Conservation (phyloP, 805 yeast species). For the Candida yuanshanica region DNA sequence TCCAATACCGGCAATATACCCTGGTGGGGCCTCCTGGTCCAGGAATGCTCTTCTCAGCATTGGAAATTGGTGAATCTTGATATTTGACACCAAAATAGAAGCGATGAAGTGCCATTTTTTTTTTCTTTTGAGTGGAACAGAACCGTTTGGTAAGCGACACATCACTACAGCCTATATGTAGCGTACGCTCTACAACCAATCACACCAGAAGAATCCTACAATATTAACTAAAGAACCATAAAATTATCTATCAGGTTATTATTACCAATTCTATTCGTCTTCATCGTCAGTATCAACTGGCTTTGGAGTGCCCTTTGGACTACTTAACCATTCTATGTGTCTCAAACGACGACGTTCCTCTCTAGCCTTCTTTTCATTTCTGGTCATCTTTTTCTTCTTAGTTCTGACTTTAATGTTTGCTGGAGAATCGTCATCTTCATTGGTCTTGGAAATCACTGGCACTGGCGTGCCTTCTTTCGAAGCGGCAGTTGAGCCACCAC, state of each 20-base stretch:
- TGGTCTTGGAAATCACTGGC: slow-evolving; percentile 35
- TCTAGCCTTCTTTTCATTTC: slow-evolving; percentile 90
- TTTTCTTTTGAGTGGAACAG: not conserved
- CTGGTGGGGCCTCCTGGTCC: slow-evolving; percentile 82
- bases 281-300: slow-evolving; percentile 94
- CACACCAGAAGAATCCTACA: no score
- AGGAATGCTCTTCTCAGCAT: slow-evolving; percentile 62
- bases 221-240: not conserved
- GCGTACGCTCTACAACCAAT: no score
- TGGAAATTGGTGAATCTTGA: not conserved
- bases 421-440: slow-evolving; percentile 80
- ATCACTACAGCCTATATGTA: not conserved
- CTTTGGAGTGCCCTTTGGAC: slow-evolving; percentile 97
- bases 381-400: slow-evolving; percentile 94
- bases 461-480: slow-evolving; percentile 44
- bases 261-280: slow-evolving; percentile 34
- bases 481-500: slow-evolving; percentile 40
- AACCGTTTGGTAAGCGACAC: not conserved
- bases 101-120: not conserved
- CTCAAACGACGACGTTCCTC: slow-evolving; percentile 92
- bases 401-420: slow-evolving; percentile 90
- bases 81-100: not conserved
- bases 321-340: slow-evolving; percentile 88
- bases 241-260: not conserved
- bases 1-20: slow-evolving; percentile 89